Percentiles rank a stretch among this genome's conserved stretches.
Conservation (phyloP, 805 yeast species). For the Ogataea paradorogensis region DNA sequence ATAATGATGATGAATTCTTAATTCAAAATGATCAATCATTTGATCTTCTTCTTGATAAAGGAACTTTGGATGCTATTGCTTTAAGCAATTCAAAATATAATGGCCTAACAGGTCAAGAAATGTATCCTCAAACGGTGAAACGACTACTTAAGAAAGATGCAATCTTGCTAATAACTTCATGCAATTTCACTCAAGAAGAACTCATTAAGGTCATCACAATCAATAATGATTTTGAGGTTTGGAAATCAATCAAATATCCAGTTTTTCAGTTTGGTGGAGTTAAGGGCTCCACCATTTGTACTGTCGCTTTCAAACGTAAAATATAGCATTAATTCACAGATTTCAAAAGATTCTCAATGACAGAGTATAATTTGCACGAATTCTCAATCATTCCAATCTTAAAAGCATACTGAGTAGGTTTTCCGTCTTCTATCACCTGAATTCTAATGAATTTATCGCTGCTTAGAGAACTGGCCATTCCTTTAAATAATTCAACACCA, state of each 20-base stretch:
- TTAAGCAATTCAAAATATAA: slow-evolving; percentile 58
- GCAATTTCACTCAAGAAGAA: slow-evolving; percentile 88
- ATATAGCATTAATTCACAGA: slow-evolving; percentile 6
- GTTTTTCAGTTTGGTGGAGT: slow-evolving; percentile 85
- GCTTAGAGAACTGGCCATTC: slow-evolving; percentile 80
- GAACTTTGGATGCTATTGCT: slow-evolving; percentile 96
- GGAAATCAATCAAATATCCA: slow-evolving; percentile 74
- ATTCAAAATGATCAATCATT: slow-evolving; percentile 36
- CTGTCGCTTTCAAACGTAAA: slow-evolving; percentile 66
- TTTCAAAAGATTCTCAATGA: slow-evolving; percentile 31
- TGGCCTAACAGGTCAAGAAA: slow-evolving; percentile 48
- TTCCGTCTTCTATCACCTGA: slow-evolving; percentile 57
- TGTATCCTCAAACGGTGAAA: slow-evolving; percentile 60
- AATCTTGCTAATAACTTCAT: slow-evolving; percentile 78
- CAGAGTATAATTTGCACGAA: slow-evolving; percentile 56
- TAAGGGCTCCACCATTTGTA: slow-evolving; percentile 84
- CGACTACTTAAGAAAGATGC: slow-evolving; percentile 54
- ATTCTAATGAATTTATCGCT: slow-evolving; percentile 83
- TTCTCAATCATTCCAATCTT: slow-evolving; percentile 63
- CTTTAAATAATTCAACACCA: slow-evolving; percentile 64
- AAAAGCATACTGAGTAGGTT: slow-evolving; percentile 81
- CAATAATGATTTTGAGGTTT: slow-evolving; percentile 45
- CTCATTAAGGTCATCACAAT: slow-evolving; percentile 51
- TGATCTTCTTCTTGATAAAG: slow-evolving; percentile 86
- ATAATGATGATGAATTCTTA: slow-evolving; percentile 36